These are phyloP conservation scores for Evansstolkia leycettana DNA, from an alignment of 495 filamentous ascomycete genomes.

Conservation along the genomic window DNA sequence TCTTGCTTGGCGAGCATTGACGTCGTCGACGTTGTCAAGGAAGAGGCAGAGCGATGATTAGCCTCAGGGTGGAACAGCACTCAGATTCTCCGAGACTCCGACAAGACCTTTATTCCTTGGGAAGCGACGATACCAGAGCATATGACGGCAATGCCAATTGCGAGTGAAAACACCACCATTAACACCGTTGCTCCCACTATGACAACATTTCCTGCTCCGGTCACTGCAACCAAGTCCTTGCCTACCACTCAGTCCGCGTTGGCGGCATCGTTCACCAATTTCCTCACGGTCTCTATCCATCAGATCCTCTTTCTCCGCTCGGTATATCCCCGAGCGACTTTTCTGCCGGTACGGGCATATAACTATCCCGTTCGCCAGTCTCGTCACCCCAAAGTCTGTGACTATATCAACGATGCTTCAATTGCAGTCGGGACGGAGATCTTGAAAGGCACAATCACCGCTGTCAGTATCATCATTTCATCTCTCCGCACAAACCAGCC, in stretches of 20 bases:
- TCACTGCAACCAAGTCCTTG: constrained; percentile 30
- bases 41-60: constrained; percentile 41
- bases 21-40: constrained; percentile 3
- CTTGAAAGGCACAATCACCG: constrained; percentile 52
- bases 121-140: constrained; percentile 24
- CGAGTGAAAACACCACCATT: constrained; percentile 33
- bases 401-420: constrained; percentile 80
- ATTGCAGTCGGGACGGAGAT: constrained; percentile 65
- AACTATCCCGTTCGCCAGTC: constrained; percentile 83
- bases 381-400: constrained; percentile 80
- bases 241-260: constrained; percentile 35
- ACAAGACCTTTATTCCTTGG: constrained; percentile 22
- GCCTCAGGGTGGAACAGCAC: constrained; percentile 37
- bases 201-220: constrained; percentile 33
- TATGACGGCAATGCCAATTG: constrained; percentile 34
- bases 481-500: constrained; percentile 37
- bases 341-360: constrained; percentile 72
- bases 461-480: constrained; percentile 68
- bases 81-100: constrained; percentile 33
- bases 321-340: constrained; percentile 72
- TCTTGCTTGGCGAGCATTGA: too few relatives aligned
- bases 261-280: constrained; percentile 44
- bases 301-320: constrained; percentile 80
- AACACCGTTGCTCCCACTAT: constrained; percentile 29
- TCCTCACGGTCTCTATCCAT: constrained; percentile 83